Evolutionary conservation across 2,329 filamentous ascomycete genomes (phyloP).

Genomic region (Incumbomyces lentus): DNA sequence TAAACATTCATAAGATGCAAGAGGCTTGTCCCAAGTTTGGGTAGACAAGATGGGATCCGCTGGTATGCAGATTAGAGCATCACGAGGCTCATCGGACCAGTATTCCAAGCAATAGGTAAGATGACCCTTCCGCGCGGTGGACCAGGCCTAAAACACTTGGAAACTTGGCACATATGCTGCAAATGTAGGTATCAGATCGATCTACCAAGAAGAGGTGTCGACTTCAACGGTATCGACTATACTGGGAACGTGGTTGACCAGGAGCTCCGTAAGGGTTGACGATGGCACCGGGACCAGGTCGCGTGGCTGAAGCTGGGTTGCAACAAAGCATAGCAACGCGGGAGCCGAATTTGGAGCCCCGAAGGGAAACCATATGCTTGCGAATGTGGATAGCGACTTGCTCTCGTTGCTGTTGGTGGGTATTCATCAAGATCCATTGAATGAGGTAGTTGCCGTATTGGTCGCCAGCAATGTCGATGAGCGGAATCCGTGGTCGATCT

Average conservation of each 20-base stretch:
- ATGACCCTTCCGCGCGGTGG: constrained; percentile 13
- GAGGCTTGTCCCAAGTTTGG: constrained; percentile 10
- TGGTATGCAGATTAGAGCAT: constrained; percentile 1
- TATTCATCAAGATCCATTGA: constrained; percentile 90
- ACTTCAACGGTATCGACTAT: constrained; percentile 33
- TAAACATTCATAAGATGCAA: constrained; percentile 11
- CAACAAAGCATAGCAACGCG: constrained; percentile 98
- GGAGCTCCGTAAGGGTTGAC: constrained; percentile 50
- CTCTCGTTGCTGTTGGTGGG: constrained; percentile 78
- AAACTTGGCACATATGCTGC: constrained; percentile 18
- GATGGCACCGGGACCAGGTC: constrained; percentile 69
- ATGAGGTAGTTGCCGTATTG: constrained; percentile 98
- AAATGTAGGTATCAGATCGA: constrained; percentile 17
- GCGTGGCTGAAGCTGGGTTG: constrained; percentile 80
- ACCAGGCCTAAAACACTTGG: constrained; percentile 19
- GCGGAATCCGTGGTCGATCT: constrained; percentile 85
- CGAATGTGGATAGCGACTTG: constrained; percentile 87
- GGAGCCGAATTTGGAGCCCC: constrained; percentile 96
- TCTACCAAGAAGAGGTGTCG: constrained; percentile 9
- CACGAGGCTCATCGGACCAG: constrained; percentile 10
- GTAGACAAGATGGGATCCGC: constrained; percentile 5
- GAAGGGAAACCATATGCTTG: constrained; percentile 98
- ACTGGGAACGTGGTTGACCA: constrained; percentile 39
- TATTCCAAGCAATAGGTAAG: constrained; percentile 21
- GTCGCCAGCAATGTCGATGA: constrained; percentile 95